A percentile compares a stretch with the other conserved stretches of the same genome.
Conservation (phyloP, 176 grass and related monocot genomes). For the Hsuehochloa calcarea region DNA sequence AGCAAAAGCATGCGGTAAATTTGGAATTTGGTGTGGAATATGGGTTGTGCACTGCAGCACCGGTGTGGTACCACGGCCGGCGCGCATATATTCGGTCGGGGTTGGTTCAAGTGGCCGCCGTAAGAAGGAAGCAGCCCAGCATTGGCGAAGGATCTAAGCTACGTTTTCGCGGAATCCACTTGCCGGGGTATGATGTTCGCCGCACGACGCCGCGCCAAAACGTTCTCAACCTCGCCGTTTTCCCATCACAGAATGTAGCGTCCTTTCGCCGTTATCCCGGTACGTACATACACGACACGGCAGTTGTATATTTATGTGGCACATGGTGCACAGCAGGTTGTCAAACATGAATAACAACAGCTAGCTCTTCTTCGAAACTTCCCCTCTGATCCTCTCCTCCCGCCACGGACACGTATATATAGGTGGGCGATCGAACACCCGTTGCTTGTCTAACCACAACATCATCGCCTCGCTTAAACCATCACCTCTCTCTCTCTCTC, state of each 20-base stretch:
- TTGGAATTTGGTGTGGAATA: not conserved
- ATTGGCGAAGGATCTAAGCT: not conserved
- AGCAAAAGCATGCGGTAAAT: not conserved
- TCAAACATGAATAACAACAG: not conserved
- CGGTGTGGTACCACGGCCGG: not conserved
- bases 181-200: not conserved
- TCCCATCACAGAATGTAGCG: not conserved
- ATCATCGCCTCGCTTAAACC: not conserved
- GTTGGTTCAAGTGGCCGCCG: not conserved
- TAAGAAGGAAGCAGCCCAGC: too few species aligned
- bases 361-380: slow-evolving; percentile 47
- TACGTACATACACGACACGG: not conserved
- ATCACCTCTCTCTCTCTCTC: not conserved
- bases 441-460: not conserved
- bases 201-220: not conserved
- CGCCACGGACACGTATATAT: slow-evolving; percentile 45
- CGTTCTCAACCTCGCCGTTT: not conserved
- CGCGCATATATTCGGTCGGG: not conserved
- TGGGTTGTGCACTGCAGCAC: not conserved
- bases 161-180: not conserved
- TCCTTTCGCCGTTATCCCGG: not conserved
- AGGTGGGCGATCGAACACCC: slow-evolving; percentile 10
- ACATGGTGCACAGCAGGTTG: not conserved
- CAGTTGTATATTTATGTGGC: not conserved
- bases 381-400: not conserved